Percentiles rank a stretch among this genome's conserved stretches.
Conservation (phyloP, 805 yeast genomes). For the Schwanniomyces pseudopolymorphus region DNA sequence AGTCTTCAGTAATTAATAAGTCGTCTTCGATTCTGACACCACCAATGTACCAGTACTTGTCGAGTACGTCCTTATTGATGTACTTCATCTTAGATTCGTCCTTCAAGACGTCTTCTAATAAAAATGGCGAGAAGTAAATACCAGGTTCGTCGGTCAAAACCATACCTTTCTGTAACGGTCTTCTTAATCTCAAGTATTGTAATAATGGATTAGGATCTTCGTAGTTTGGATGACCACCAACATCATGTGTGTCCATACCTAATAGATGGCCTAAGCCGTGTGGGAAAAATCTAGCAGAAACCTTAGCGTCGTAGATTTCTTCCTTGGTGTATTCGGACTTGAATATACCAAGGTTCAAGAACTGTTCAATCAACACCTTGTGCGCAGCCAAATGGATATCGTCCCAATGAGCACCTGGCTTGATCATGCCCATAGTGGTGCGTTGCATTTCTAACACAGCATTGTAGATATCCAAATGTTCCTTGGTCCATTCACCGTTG, state of each 20-base stretch:
- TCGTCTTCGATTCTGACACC: conserved; percentile 98
- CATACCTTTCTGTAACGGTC: conserved; percentile 72
- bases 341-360: conserved; percentile 76
- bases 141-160: conserved; percentile 96
- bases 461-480: conserved; percentile 79
- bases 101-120: conserved; percentile 63
- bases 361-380: conserved; percentile 66
- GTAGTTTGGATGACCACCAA: conserved; percentile 85
- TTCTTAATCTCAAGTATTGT: conserved; percentile 75
- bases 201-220: conserved; percentile 78
- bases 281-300: conserved; percentile 82
- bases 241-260: conserved; percentile 96
- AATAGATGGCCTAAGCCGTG: conserved; percentile 94
- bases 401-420: conserved; percentile 87
- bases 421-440: conserved; percentile 65
- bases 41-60: conserved; percentile 85
- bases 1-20: conserved; percentile 70
- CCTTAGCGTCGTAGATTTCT: conserved; percentile 68
- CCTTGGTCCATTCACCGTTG: conserved; percentile 84
- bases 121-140: conserved; percentile 80
- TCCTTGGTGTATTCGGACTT: conserved; percentile 50
- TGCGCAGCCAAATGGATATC: conserved; percentile 81
- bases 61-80: conserved; percentile 64
- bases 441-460: conserved; percentile 82
- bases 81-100: conserved; percentile 49